A percentile compares a stretch with the other conserved stretches of the same genome.
Evolutionary conservation across 176 grass and related monocot genomes (phyloP).

Genomic region (Aegilops bicornis): DNA sequence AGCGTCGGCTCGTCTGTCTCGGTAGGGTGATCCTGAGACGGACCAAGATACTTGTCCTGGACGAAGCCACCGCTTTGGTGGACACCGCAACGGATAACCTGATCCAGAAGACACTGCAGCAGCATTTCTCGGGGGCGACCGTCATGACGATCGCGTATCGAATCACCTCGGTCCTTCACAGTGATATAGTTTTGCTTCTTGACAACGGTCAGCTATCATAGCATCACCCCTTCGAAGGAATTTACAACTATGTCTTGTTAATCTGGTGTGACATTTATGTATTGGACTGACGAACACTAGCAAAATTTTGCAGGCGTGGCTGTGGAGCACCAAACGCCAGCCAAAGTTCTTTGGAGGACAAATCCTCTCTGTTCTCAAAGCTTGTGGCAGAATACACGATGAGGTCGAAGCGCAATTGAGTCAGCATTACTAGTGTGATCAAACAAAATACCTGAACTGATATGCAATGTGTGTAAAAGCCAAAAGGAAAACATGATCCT

Average conservation of each 20-base stretch:
- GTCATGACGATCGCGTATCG: conserved; percentile 73
- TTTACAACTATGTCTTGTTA: not conserved
- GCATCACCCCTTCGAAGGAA: not conserved
- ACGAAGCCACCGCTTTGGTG: conserved; percentile 77
- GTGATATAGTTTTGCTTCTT: conserved; percentile 76
- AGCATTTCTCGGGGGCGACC: conserved; percentile 63
- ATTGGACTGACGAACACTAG: not conserved
- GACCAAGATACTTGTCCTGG: conserved; percentile 68
- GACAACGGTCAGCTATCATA: conserved; percentile 50
- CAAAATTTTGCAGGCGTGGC: conserved; percentile 43
- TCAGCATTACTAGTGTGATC: not conserved
- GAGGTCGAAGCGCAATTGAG: conserved; percentile 43
- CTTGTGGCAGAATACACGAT: conserved; percentile 71
- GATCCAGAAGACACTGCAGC: conserved; percentile 76
- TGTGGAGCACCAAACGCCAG: conserved; percentile 63
- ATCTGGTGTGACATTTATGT: not conserved
- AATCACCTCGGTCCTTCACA: conserved; percentile 76
- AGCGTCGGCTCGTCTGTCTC: conserved; percentile 72
- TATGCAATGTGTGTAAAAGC: not conserved
- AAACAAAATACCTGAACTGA: not conserved
- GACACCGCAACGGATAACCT: conserved; percentile 74
- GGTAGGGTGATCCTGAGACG: conserved; percentile 72
- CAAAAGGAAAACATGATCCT: too few species aligned
- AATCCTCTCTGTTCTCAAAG: conserved; percentile 70
- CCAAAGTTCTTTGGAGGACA: conserved; percentile 55